Evolutionary conservation across 2,329 filamentous ascomycete genomes (phyloP).

Genomic region (Ophiostoma himal-ulmi): DNA sequence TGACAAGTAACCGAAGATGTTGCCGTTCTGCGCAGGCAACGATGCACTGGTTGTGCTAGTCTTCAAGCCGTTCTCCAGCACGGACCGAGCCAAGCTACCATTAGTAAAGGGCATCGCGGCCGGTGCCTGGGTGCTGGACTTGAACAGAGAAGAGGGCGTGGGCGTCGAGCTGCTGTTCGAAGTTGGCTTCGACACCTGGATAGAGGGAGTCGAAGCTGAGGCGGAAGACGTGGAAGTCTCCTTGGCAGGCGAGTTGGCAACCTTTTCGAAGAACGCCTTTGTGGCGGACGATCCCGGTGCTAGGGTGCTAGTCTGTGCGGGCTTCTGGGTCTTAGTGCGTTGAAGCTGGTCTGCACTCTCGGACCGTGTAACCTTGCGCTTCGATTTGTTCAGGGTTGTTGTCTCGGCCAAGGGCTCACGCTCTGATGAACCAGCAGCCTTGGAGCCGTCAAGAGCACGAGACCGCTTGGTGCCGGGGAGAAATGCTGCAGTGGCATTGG

Average conservation of each 20-base stretch:
- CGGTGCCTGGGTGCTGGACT: conserved; percentile 33
- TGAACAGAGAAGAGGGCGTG: conserved; percentile 27
- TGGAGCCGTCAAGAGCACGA: conserved; percentile 33
- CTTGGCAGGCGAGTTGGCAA: conserved; percentile 46
- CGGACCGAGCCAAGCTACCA: conserved; percentile 39
- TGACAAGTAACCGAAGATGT: conserved; percentile 58
- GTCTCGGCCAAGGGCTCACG: conserved; percentile 37
- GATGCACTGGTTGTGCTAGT: conserved; percentile 13
- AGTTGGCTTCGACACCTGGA: conserved; percentile 28
- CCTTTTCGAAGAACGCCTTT: conserved; percentile 52
- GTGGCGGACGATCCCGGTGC: conserved; percentile 44
- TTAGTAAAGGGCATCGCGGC: conserved; percentile 34
- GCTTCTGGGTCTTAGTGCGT: conserved; percentile 47
- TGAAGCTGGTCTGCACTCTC: conserved; percentile 44
- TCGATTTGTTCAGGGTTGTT: conserved; percentile 41
- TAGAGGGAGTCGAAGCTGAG: conserved; percentile 3
- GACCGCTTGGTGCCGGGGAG: conserved; percentile 44
- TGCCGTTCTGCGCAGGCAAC: conserved; percentile 37
- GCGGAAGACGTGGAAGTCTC: conserved; percentile 25
- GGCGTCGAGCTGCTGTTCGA: conserved; percentile 27
- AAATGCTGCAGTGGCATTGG: conserved; percentile 36
- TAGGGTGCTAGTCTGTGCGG: conserved; percentile 25
- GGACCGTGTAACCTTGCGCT: conserved; percentile 46
- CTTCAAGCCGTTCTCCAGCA: conserved; percentile 35
- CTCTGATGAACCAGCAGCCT: conserved; percentile 27